A percentile compares a stretch with the other conserved stretches of the same genome.
These are phyloP conservation scores for Dryadomyces quercus-mongolicae DNA, from an alignment of 2,329 filamentous ascomycete genomes.

Conservation along the genomic window DNA sequence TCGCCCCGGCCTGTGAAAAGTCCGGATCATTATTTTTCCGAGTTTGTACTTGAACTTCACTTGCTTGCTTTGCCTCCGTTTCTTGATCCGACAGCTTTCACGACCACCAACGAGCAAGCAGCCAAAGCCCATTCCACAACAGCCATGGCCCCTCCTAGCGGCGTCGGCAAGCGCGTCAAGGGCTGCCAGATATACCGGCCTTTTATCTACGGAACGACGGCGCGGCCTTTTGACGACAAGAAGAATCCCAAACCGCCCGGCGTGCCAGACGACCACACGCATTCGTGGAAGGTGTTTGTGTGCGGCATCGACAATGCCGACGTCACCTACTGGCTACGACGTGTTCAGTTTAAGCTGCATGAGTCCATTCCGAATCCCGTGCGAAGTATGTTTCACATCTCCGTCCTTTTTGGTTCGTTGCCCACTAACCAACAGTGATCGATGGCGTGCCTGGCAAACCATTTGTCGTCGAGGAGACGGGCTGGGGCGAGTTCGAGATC, in stretches of 20 bases:
- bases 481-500: constrained; percentile 97
- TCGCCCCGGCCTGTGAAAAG: too few species aligned
- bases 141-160: constrained; percentile 46
- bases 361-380: constrained; percentile 90
- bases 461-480: constrained; percentile 82
- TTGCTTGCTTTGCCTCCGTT: not conserved
- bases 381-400: constrained; percentile 42
- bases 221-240: constrained; percentile 63
- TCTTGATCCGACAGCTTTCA: not conserved
- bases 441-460: constrained; percentile 57
- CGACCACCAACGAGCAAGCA: not conserved
- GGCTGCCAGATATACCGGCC: constrained; percentile 51
- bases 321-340: constrained; percentile 89
- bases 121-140: not conserved
- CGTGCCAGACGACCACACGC: constrained; percentile 82
- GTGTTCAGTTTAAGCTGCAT: constrained; percentile 96
- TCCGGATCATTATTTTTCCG: not conserved
- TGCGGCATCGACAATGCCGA: constrained; percentile 81
- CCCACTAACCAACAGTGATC: constrained; percentile 34
- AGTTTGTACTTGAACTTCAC: not conserved
- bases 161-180: constrained; percentile 51
- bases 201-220: constrained; percentile 69
- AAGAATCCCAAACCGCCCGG: constrained; percentile 66
- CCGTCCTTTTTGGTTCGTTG: not conserved
- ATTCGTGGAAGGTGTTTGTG: constrained; percentile 93